Conservation (phyloP, 208 protist genomes). For the Wallacemonas sp. region DNA sequence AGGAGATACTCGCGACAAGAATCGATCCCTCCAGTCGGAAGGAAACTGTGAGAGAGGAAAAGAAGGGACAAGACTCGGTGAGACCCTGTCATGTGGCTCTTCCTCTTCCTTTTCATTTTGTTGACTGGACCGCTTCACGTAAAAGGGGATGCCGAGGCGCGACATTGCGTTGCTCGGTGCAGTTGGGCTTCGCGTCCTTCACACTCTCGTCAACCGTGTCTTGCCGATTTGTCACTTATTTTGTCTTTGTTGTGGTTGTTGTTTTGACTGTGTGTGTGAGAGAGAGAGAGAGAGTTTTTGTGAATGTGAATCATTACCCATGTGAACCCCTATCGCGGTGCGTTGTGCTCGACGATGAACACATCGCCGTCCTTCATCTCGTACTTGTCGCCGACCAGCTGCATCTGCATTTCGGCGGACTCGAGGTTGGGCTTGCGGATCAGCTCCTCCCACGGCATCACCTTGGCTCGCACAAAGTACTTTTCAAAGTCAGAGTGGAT, state of each 20-base stretch:
- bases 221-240: neutral
- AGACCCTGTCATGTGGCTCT: too few relatives aligned
- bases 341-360: conserved; percentile 82
- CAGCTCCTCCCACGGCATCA: conserved; percentile 67
- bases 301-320: neutral
- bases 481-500: conserved; percentile 88
- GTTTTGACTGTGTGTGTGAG: neutral
- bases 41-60: too few relatives aligned
- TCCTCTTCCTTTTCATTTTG: too few relatives aligned
- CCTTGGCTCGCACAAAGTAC: conserved; percentile 71
- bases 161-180: too few relatives aligned
- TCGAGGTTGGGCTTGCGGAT: conserved; percentile 56
- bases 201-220: too few relatives aligned
- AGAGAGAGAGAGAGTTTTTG: too few relatives aligned
- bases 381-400: conserved; percentile 52
- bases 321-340: conserved; percentile 25
- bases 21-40: too few relatives aligned
- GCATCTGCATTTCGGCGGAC: conserved; percentile 82
- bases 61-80: too few relatives aligned
- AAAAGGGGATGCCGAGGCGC: too few relatives aligned
- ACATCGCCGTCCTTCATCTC: conserved; percentile 85
- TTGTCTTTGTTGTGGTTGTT: conserved; percentile 8
- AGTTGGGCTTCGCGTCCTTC: too few relatives aligned
- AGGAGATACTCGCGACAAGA: too few relatives aligned
- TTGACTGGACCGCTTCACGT: too few relatives aligned